A percentile compares a stretch with the other conserved stretches of the same genome.
phyloP scores from a whole-genome alignment of 2,329 filamentous ascomycete species.

The Cryphonectria japonica region DNA sequence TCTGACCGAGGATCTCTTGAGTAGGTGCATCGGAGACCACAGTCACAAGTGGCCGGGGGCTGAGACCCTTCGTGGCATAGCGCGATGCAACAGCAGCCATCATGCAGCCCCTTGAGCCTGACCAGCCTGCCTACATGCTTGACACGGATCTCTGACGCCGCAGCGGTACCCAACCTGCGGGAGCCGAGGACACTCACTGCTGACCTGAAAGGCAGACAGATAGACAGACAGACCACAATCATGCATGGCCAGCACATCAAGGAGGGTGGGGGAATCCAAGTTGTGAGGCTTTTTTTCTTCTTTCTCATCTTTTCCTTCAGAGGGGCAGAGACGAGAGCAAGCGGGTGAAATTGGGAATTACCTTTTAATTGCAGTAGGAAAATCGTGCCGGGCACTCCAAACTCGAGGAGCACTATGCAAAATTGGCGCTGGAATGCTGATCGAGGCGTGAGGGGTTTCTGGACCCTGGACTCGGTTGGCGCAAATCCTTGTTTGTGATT shows the following conservation, averaged over 20 bases:
- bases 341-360: not conserved
- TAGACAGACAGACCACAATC: constrained; percentile 1
- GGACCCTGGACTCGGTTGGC: constrained; percentile 2
- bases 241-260: not conserved
- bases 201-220: constrained; percentile 7
- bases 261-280: not conserved
- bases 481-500: not conserved
- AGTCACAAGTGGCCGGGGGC: constrained; percentile 9
- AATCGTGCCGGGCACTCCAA: not conserved
- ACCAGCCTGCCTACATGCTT: constrained; percentile 10
- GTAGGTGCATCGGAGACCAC: constrained; percentile 5
- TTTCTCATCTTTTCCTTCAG: not conserved
- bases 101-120: constrained; percentile 12
- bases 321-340: not conserved
- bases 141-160: not conserved
- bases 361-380: not conserved
- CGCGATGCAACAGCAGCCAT: constrained; percentile 16
- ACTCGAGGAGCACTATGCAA: not conserved
- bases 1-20: not conserved
- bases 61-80: constrained; percentile 14
- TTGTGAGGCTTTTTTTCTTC: not conserved
- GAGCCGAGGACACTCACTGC: not conserved
- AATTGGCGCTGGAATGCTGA: not conserved
- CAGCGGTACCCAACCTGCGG: constrained; percentile 13
- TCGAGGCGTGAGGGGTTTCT: not conserved